Conservation (phyloP, 148 eudicot species). For the Oxyria digyna region DNA sequence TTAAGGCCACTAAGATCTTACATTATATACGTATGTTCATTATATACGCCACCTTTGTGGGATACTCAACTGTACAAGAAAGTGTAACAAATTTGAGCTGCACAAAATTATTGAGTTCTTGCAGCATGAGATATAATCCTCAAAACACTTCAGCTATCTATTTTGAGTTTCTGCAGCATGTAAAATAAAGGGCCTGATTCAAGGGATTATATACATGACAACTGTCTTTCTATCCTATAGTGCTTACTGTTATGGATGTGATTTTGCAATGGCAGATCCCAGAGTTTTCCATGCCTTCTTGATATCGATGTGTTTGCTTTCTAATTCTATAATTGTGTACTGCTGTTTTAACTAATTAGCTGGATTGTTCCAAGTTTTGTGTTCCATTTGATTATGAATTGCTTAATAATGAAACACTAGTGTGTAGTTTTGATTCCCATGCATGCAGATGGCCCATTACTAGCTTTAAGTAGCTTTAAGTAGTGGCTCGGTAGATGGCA, state of each 20-base stretch:
- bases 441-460: background rate
- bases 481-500: too few relatives aligned
- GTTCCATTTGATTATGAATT: background rate
- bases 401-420: background rate
- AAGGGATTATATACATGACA: background rate
- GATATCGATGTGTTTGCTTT: background rate
- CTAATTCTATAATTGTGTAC: background rate
- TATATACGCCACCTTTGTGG: background rate
- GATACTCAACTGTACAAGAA: background rate
- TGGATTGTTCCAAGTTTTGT: background rate
- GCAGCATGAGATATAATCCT: background rate
- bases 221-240: background rate
- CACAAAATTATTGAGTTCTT: background rate
- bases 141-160: background rate
- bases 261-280: background rate
- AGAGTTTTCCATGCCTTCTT: background rate
- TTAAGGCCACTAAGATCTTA: too few relatives aligned
- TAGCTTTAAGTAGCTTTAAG: slow-evolving; percentile 2
- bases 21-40: too few relatives aligned
- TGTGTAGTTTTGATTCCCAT: slow-evolving; percentile 3
- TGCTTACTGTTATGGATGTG: background rate
- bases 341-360: background rate
- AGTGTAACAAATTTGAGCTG: background rate
- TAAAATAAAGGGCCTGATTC: background rate
- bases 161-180: background rate